Evolutionary conservation across 2,329 filamentous ascomycete species (phyloP).

Genomic region (Aspergillus novoparasiticus): DNA sequence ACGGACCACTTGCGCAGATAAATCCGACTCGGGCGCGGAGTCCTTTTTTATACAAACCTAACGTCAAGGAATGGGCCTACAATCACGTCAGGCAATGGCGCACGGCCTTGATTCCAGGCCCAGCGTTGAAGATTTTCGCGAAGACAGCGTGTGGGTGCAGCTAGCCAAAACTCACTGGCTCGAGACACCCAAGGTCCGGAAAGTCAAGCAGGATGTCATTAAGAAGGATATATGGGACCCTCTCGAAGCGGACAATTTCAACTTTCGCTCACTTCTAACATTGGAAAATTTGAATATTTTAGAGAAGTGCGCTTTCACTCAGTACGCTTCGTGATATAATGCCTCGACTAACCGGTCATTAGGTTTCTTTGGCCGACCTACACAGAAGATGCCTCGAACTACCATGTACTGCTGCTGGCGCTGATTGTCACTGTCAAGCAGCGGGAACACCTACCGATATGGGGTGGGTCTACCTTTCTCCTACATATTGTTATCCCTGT

Average conservation of each 20-base stretch:
- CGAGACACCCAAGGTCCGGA: conserved; percentile 67
- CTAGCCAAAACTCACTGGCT: conserved; percentile 87
- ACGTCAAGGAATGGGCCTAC: conserved; percentile 40
- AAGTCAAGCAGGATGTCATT: conserved; percentile 78
- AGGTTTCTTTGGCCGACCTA: conserved; percentile 96
- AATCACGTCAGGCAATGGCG: conserved; percentile 60
- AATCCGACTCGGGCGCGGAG: conserved; percentile 51
- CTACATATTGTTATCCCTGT: neutral
- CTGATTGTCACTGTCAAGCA: conserved; percentile 86
- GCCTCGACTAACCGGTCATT: conserved; percentile 24
- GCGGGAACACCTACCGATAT: conserved; percentile 82
- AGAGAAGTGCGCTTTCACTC: conserved; percentile 64
- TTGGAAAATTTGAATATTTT: conserved; percentile 89
- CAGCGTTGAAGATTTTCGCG: conserved; percentile 46
- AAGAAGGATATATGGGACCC: conserved; percentile 88
- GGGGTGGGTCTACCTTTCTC: conserved; percentile 61
- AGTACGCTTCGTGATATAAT: neutral
- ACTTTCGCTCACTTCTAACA: conserved; percentile 73
- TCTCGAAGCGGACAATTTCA: conserved; percentile 79
- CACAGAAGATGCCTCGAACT: conserved; percentile 82
- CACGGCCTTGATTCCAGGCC: conserved; percentile 48
- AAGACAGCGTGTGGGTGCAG: conserved; percentile 57
- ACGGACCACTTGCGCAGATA: conserved; percentile 34
- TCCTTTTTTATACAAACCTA: conserved; percentile 53
- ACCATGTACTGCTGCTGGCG: conserved; percentile 84